These are phyloP conservation scores for Apocynum venetum DNA, from an alignment of 257 asterid genomes.

Conservation along the genomic window DNA sequence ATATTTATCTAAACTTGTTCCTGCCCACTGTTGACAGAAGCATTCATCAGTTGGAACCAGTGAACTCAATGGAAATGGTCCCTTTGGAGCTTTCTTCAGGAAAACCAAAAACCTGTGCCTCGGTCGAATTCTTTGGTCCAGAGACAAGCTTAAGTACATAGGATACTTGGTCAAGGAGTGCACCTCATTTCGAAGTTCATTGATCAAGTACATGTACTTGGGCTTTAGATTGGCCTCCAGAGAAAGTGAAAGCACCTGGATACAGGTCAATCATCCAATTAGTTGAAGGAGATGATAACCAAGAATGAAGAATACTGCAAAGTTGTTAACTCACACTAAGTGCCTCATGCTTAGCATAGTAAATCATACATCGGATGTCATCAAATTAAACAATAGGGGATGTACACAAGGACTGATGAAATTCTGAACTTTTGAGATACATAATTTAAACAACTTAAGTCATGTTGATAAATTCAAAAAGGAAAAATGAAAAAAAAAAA, in stretches of 20 bases:
- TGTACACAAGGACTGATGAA: neutral
- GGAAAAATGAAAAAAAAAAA: too few relatives aligned
- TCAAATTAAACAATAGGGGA: neutral
- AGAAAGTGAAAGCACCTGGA: conserved; percentile 88
- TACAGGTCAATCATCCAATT: conserved; percentile 3
- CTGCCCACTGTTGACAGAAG: conserved; percentile 97
- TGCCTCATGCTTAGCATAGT: neutral
- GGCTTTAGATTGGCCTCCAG: conserved; percentile 87
- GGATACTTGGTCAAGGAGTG: conserved; percentile 84
- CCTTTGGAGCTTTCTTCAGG: conserved; percentile 84
- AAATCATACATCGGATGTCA: neutral
- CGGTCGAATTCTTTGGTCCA: conserved; percentile 94
- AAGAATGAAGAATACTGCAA: neutral
- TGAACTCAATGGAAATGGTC: conserved; percentile 92
- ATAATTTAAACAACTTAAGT: conserved; percentile 13
- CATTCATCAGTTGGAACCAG: conserved; percentile 84
- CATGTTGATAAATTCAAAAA: neutral
- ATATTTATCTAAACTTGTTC: conserved; percentile 80
- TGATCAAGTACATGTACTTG: conserved; percentile 80
- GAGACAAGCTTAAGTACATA: conserved; percentile 76
- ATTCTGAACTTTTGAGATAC: neutral
- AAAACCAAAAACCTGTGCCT: conserved; percentile 87
- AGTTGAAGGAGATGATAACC: neutral
- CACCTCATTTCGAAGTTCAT: conserved; percentile 83
- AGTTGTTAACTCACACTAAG: neutral